A percentile compares a stretch with the other conserved stretches of the same genome.
phyloP scores from a whole-genome alignment of 148 eudicot species.

The Rhododendron ferrugineum region DNA sequence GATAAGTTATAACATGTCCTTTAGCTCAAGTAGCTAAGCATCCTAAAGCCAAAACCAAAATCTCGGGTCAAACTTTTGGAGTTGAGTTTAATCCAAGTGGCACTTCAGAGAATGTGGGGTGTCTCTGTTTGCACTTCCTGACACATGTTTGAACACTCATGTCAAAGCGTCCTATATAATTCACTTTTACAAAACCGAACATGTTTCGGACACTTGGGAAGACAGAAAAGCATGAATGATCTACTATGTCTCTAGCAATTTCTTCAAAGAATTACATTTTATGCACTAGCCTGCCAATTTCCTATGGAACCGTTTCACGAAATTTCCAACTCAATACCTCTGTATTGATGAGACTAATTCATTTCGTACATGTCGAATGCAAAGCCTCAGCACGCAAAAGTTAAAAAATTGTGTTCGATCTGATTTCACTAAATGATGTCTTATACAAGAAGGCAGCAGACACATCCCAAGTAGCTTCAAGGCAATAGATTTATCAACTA shows the following conservation, averaged over 20 bases:
- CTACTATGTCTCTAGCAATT: not conserved
- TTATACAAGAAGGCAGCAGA: not conserved
- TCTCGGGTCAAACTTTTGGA: too few species aligned
- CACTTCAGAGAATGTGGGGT: not conserved
- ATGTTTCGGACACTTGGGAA: not conserved
- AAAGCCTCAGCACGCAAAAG: slow-evolving; percentile 2
- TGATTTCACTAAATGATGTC: not conserved
- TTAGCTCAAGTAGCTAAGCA: too few species aligned
- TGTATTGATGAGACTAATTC: not conserved
- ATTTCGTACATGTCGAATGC: not conserved
- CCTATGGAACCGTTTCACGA: not conserved
- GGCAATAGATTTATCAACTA: not conserved
- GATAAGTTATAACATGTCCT: too few species aligned
- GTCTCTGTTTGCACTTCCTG: not conserved
- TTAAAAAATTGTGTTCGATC: not conserved
- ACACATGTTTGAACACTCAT: not conserved
- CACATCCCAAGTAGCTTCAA: slow-evolving; percentile 1
- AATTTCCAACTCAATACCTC: not conserved
- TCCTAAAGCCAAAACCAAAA: too few species aligned
- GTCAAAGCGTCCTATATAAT: not conserved
- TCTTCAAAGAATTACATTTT: not conserved
- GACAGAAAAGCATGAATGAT: not conserved
- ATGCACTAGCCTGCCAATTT: not conserved
- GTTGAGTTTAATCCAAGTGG: too few species aligned
- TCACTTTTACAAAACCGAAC: not conserved